A percentile compares a stretch with the other conserved stretches of the same genome.
These are phyloP conservation scores for Solanum paucissectum DNA, from an alignment of 257 asterid genomes.

Conservation along the genomic window DNA sequence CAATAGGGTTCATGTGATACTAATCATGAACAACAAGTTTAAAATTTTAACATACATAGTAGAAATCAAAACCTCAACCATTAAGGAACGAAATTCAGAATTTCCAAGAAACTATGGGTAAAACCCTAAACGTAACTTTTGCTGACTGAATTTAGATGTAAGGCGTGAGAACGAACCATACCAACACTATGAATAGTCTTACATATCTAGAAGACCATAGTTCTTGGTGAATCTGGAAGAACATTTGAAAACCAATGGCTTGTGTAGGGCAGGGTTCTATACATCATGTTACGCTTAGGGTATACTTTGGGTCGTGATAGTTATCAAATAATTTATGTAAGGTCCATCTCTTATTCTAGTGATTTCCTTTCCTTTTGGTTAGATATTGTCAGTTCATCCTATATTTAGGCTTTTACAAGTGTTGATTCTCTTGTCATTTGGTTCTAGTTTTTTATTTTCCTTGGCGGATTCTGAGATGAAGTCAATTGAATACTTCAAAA, in stretches of 20 bases:
- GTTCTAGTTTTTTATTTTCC: neutral
- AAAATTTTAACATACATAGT: no score
- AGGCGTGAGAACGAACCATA: neutral
- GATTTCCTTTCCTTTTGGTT: neutral
- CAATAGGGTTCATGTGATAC: no score
- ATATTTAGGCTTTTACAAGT: neutral
- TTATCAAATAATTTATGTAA: neutral
- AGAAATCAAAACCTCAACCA: neutral
- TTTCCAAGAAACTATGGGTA: neutral
- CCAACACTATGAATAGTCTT: neutral
- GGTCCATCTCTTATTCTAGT: neutral
- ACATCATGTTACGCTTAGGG: neutral
- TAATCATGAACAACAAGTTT: no score
- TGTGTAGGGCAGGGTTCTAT: neutral
- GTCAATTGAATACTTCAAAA: neutral
- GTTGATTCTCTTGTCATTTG: neutral
- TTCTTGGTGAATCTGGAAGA: neutral
- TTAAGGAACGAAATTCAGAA: no score
- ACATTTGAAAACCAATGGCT: neutral
- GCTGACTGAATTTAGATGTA: neutral
- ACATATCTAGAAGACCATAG: neutral
- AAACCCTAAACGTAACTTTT: neutral
- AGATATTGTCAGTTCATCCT: neutral
- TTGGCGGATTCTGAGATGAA: neutral
- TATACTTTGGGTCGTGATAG: no score